These are phyloP conservation scores for Hyaloscypha finlandica DNA, from an alignment of 495 filamentous ascomycete genomes.

Conservation along the genomic window DNA sequence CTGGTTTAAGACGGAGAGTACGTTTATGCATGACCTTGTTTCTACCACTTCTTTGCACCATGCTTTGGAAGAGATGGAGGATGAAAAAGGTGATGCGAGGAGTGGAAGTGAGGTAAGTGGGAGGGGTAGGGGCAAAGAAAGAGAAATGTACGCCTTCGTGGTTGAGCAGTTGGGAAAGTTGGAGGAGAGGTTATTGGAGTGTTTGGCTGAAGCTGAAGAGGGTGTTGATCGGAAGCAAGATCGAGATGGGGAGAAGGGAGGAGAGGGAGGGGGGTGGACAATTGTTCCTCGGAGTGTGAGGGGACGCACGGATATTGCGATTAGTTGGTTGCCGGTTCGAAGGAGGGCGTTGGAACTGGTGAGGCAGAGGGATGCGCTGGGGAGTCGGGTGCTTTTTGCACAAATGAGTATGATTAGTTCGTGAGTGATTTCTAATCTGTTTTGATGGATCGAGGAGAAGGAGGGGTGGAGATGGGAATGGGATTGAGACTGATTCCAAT, in stretches of 20 bases:
- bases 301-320: conserved; percentile 34
- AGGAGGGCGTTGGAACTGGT: conserved; percentile 46
- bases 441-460: neutral
- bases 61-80: neutral
- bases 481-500: conserved; percentile 6
- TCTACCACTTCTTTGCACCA: conserved; percentile 17
- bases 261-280: conserved; percentile 29
- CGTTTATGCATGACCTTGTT: conserved; percentile 38
- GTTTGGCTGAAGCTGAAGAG: conserved; percentile 37
- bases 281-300: conserved; percentile 33
- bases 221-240: neutral
- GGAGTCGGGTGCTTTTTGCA: conserved; percentile 37
- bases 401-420: conserved; percentile 43
- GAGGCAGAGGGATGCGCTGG: conserved; percentile 47
- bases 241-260: conserved; percentile 8
- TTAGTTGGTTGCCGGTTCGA: conserved; percentile 39
- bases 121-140: conserved; percentile 34
- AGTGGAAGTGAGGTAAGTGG: conserved; percentile 32
- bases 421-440: conserved; percentile 29
- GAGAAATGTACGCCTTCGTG: conserved; percentile 40
- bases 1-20: conserved; percentile 43
- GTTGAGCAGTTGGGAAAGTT: conserved; percentile 39
- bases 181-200: conserved; percentile 37
- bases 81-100: conserved; percentile 4
- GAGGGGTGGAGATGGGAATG: neutral